Evolutionary conservation across 2,329 filamentous ascomycete species (phyloP).

Genomic region (Ascochyta lentis): DNA sequence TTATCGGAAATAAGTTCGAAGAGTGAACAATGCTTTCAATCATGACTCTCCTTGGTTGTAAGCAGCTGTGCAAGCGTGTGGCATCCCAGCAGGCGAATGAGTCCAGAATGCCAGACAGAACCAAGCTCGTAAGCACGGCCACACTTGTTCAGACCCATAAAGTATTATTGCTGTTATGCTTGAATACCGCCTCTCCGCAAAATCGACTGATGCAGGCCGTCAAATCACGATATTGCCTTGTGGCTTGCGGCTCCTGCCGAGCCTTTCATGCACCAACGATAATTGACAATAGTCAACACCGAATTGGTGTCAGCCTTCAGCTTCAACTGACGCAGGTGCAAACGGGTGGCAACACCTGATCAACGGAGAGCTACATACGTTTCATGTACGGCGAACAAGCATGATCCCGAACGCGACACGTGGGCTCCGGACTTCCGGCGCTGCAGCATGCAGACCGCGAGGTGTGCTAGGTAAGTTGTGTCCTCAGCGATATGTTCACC

Average conservation of each 20-base stretch:
- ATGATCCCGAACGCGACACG: constrained; percentile 18
- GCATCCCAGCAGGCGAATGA: no score
- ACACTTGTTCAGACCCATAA: no score
- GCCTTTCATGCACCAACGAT: constrained; percentile 7
- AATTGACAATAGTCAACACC: constrained; percentile 7
- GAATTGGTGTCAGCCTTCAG: constrained; percentile 2
- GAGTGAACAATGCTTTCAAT: no score
- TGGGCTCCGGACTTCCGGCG: constrained; percentile 11
- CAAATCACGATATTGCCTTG: background rate
- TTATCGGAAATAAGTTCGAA: no score
- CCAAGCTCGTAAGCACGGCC: no score
- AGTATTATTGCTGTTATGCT: no score
- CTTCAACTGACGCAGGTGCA: constrained; percentile 10
- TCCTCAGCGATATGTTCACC: background rate
- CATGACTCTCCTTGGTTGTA: no score
- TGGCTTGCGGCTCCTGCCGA: constrained; percentile 14
- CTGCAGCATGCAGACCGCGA: constrained; percentile 1
- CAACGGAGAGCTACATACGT: constrained; percentile 5
- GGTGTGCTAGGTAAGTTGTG: background rate
- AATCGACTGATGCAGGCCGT: no score
- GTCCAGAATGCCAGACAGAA: no score
- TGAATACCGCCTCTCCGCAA: background rate
- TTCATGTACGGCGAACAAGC: constrained; percentile 14
- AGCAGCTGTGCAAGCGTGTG: no score
- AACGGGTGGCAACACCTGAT: constrained; percentile 3